phyloP scores from a whole-genome alignment of 352 stramenopile species.

The Elongisporangium undulatum region DNA sequence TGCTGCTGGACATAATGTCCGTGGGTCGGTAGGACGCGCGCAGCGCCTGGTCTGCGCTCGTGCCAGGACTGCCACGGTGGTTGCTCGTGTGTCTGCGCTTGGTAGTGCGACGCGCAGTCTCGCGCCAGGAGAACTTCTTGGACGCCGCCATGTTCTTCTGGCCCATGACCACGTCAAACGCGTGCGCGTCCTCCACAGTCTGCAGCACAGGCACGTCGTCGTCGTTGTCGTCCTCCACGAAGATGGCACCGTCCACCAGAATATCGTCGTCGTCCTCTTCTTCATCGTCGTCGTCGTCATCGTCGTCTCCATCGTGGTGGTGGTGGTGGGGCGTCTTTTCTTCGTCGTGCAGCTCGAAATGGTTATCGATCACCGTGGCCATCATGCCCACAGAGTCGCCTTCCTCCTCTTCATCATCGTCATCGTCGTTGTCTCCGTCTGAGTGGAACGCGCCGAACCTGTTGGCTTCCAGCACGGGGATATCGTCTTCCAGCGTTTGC shows the following conservation, averaged over 20 bases:
- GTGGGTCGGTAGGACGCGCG: slow-evolving; percentile 39
- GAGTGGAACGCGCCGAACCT: slow-evolving; percentile 34
- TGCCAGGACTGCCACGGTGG: slow-evolving; percentile 16
- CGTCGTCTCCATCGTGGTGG: slow-evolving; percentile 15
- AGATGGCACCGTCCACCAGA: slow-evolving; percentile 19
- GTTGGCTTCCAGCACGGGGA: slow-evolving; percentile 56
- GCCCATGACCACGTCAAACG: slow-evolving; percentile 10
- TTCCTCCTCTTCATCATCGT: slow-evolving; percentile 19
- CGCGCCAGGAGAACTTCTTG: slow-evolving; percentile 53
- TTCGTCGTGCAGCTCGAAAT: slow-evolving; percentile 10
- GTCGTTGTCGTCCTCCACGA: slow-evolving; percentile 39
- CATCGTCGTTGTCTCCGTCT: slow-evolving; percentile 23
- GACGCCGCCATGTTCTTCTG: slow-evolving; percentile 15
- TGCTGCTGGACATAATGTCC: slow-evolving; percentile 31
- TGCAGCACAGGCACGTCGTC: slow-evolving; percentile 66
- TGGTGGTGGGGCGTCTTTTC: slow-evolving; percentile 17
- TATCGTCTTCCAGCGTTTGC: slow-evolving; percentile 39
- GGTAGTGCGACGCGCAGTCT: slow-evolving; percentile 19
- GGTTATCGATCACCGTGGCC: background rate
- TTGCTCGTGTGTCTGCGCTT: slow-evolving; percentile 7
- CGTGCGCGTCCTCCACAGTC: slow-evolving; percentile 48
- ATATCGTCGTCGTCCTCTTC: slow-evolving; percentile 19
- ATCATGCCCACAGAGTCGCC: background rate
- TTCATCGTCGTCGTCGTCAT: slow-evolving; percentile 16
- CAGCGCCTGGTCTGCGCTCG: slow-evolving; percentile 41